These are phyloP conservation scores for Kalmanozyma brasiliensis DNA, from an alignment of 1,284 basidiomycete genomes.

Conservation along the genomic window DNA sequence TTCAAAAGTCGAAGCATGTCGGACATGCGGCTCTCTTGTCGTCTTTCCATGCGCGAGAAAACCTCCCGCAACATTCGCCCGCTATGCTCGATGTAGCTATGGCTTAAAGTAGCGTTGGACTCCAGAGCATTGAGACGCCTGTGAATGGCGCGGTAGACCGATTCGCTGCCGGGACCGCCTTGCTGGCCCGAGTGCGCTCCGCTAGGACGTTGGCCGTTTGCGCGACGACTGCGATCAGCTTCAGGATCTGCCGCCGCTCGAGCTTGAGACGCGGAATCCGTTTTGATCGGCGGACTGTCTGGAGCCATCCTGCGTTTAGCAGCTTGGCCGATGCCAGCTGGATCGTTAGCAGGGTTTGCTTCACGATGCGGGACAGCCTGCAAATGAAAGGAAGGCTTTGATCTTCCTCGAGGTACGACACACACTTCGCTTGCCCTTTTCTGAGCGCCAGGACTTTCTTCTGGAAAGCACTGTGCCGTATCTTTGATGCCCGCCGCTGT, in stretches of 20 bases:
- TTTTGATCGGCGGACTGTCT: neutral
- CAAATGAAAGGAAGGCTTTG: slow-evolving; percentile 13
- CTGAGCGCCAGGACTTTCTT: slow-evolving; percentile 9
- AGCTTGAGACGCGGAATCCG: neutral
- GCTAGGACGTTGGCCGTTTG: slow-evolving; percentile 4
- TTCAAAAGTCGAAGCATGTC: slow-evolving; percentile 74
- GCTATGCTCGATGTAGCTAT: slow-evolving; percentile 90
- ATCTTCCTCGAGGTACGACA: slow-evolving; percentile 4
- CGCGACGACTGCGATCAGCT: slow-evolving; percentile 14
- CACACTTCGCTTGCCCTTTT: slow-evolving; percentile 1
- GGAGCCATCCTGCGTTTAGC: too few relatives aligned
- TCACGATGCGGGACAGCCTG: neutral
- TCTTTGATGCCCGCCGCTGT: neutral
- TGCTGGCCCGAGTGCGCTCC: slow-evolving; percentile 2
- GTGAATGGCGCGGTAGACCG: slow-evolving; percentile 95
- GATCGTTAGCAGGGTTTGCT: slow-evolving; percentile 1
- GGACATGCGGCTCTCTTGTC: slow-evolving; percentile 70
- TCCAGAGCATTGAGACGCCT: slow-evolving; percentile 88
- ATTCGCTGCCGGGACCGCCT: slow-evolving; percentile 71
- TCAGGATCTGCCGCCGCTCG: slow-evolving; percentile 6
- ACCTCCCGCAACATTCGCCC: slow-evolving; percentile 80
- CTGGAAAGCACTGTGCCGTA: slow-evolving; percentile 16
- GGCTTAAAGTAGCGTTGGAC: slow-evolving; percentile 85
- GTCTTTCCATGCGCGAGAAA: slow-evolving; percentile 76
- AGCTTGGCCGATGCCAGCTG: neutral